phyloP scores from a whole-genome alignment of 2,329 filamentous ascomycete species.

The Pseudomassariella vexata region DNA sequence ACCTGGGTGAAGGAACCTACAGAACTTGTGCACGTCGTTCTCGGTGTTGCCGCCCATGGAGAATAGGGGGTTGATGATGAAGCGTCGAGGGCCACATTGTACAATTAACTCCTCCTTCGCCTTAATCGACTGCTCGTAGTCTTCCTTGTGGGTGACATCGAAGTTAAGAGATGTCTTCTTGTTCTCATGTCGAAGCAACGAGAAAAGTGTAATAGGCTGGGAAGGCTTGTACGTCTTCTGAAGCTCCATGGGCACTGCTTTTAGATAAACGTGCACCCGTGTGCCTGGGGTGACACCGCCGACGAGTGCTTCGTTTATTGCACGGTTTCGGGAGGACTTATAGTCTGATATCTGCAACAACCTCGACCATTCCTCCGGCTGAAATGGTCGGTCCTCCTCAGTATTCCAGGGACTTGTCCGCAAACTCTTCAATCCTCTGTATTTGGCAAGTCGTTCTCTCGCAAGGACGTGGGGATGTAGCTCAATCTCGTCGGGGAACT shows the following conservation, averaged over 20 bases:
- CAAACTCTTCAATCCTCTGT: slow-evolving; percentile 87
- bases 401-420: slow-evolving; percentile 85
- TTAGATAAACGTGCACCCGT: slow-evolving; percentile 73
- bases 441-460: slow-evolving; percentile 76
- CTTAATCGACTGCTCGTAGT: slow-evolving; percentile 71
- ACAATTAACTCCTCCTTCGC: slow-evolving; percentile 89
- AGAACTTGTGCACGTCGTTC: slow-evolving; percentile 97
- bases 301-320: slow-evolving; percentile 76
- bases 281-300: slow-evolving; percentile 82
- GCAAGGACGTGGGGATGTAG: slow-evolving; percentile 82
- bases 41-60: slow-evolving; percentile 84
- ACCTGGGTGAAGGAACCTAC: slow-evolving; percentile 85
- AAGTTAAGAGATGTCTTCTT: slow-evolving; percentile 89
- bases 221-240: slow-evolving; percentile 45
- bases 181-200: slow-evolving; percentile 87
- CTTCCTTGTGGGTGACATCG: slow-evolving; percentile 78
- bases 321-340: slow-evolving; percentile 71
- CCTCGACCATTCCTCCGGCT: slow-evolving; percentile 85
- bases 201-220: slow-evolving; percentile 70
- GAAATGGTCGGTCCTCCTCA: slow-evolving; percentile 76
- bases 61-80: slow-evolving; percentile 85
- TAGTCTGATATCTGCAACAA: slow-evolving; percentile 88
- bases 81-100: slow-evolving; percentile 82
- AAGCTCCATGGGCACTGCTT: slow-evolving; percentile 37
- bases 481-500: slow-evolving; percentile 97